Base-by-base conservation (phyloP, 768 basidiomycete species). In the Serendipita sp. region DNA sequence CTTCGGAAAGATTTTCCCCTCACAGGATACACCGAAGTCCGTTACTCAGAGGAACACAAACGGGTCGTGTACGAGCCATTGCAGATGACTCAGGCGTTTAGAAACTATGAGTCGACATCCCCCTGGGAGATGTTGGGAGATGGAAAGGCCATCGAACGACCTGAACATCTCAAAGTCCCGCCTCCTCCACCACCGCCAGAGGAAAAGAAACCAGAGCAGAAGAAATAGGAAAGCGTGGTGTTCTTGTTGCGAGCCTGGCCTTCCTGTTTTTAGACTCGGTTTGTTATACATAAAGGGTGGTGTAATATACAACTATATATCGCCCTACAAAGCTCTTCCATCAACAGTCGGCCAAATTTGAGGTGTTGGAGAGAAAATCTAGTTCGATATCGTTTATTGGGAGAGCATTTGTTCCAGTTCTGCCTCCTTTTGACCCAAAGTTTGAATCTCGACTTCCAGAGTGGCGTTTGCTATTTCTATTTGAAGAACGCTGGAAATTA, bases 1-100 rank as follows among this genome's bases (percentile, higher is more conserved):
- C 75, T 99, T 53, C 85, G 96, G 68, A 99, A 99, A 74, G 96
- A 99, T 73, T 99, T 98, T 82, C 96, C 96, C 37, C 76, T 99
- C 70, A 96, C 93, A 93, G 96, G 96, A n/a, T 99, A 98, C 75
- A 92, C 92, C 7, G 96, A 99, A 75, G 82, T 98, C 45, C 88
- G 96, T 46, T 99, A 98, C 71, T 94, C 97, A 70, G 96, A 98
- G 76, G 93, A 95, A 76, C 84, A 88, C 70, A 97, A 97, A 76
- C 89, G 94, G 45, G 92, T 97, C 64, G 92, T 96, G 41, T 96
- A 97, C 71, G 96, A 99, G 74, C 96, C 96, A 41, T 79, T 99
- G 54, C 96, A 99, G 73, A 81, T 99, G 66, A 93, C 95, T 1
- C 96, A 99, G 73, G 95, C 96, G 48, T 99, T 95, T 86, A 94